Percentiles rank a stretch among this genome's conserved stretches.
Evolutionary conservation across 2,329 filamentous ascomycete species (phyloP).

Genomic region (Talaromyces sp.): DNA sequence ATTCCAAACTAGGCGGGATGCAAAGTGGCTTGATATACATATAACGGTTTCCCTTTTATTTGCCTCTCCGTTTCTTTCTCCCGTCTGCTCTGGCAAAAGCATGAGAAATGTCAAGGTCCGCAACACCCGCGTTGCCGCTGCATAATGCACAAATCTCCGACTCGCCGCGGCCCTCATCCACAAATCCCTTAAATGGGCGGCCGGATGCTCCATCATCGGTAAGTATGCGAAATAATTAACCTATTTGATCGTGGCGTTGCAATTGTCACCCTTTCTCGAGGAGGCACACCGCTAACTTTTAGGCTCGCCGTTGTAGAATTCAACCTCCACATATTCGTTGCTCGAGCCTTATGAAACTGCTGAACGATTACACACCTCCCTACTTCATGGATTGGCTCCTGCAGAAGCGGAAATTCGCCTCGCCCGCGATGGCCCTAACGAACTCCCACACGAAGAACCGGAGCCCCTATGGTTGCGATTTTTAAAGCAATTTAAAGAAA

Average conservation of each 20-base stretch:
- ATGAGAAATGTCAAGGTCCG: slow-evolving; percentile 66
- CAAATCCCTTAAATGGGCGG: slow-evolving; percentile 32
- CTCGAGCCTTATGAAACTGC: slow-evolving; percentile 80
- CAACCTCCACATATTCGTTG: slow-evolving; percentile 58
- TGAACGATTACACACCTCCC: slow-evolving; percentile 76
- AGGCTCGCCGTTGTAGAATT: slow-evolving; percentile 33
- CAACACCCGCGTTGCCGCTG: slow-evolving; percentile 61
- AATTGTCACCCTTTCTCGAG: not conserved
- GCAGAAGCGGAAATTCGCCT: slow-evolving; percentile 79
- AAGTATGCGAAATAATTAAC: slow-evolving; percentile 13
- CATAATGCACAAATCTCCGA: slow-evolving; percentile 51
- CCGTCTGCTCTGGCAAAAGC: slow-evolving; percentile 27
- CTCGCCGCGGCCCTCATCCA: slow-evolving; percentile 32
- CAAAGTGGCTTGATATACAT: slow-evolving; percentile 22
- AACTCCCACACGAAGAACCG: slow-evolving; percentile 89
- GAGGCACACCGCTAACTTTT: slow-evolving; percentile 17
- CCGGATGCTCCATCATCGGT: slow-evolving; percentile 37
- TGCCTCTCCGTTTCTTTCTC: slow-evolving; percentile 1
- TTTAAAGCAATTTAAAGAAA: slow-evolving; percentile 94
- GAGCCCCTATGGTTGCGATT: slow-evolving; percentile 96
- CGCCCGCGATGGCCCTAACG: slow-evolving; percentile 82
- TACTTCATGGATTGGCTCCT: slow-evolving; percentile 77
- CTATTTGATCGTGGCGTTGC: slow-evolving; percentile 6
- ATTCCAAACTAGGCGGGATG: slow-evolving; percentile 30
- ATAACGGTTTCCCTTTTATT: slow-evolving; percentile 16